Base-by-base conservation (phyloP, 129 eudicot species). In the Flaveria sonorensis region DNA sequence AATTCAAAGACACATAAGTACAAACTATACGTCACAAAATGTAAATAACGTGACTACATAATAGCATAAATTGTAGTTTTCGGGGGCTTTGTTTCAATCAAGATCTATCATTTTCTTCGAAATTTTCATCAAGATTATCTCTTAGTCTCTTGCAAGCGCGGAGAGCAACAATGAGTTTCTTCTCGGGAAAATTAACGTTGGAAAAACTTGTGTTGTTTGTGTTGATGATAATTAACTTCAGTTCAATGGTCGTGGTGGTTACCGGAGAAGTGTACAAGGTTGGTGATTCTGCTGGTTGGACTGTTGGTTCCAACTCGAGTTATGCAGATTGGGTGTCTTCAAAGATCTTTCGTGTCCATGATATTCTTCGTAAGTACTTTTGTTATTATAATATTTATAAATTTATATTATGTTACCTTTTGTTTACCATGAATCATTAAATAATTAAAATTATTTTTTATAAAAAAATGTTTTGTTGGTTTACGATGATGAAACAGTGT, bases 211-310 rank as follows among this genome's bases (percentile, higher is more conserved):
- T 74, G 53, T 46, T 81, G 56, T 81, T 61, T 81, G 16, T 61
- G 63, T 23, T 81, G 8, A 51, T 73, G 19, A 46, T 68, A 42
- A 68, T 69, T 2, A 56, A 47, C 10, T 57, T 57, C 8, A 10
- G 72, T 68, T 12, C 23, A 14, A 30, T 7, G 15, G 40, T 39
- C 7, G 6, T 28, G 48, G 47, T 39, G 81, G 81, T 77, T 8
- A 67, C 10, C 0, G 90, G 87, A 43, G 84, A 81, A 42, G 84
- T 85, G 28, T 85, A 87, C 74, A 85, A 61, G 30, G 91, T 89
- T 45, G 92, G 96, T 20, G 91, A 76, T 69, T 80, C 91, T 16
- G 80, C 50, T 21, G 89, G 91, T 14, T 89, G 96, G 96, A 81
- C 87, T 0, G 76, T 67, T 10, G 77, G 50, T 52, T 66, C 70